Evolutionary conservation across 805 yeast species (phyloP).

Genomic region (Suhomyces prunicola): DNA sequence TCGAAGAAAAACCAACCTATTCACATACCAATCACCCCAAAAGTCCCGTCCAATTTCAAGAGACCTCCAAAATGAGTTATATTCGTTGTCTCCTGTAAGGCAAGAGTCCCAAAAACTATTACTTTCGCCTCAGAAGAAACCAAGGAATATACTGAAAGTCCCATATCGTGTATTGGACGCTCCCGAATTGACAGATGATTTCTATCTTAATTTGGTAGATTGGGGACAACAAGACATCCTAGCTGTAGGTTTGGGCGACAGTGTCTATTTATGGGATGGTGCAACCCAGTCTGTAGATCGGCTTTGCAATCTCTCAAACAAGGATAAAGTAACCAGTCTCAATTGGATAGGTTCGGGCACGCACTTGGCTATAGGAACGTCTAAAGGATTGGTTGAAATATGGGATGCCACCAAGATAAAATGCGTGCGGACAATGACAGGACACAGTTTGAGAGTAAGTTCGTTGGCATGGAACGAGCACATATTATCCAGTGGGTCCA

Average conservation of each 20-base stretch:
- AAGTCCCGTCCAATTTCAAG: constrained; percentile 60
- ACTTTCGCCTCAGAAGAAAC: constrained; percentile 76
- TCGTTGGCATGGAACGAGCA: constrained; percentile 95
- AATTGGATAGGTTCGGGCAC: constrained; percentile 95
- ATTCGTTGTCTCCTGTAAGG: constrained; percentile 82
- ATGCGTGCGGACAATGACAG: constrained; percentile 88
- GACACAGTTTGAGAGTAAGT: constrained; percentile 81
- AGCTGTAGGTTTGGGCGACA: constrained; percentile 86
- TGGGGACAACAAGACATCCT: constrained; percentile 91
- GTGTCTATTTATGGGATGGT: constrained; percentile 91
- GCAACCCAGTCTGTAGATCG: constrained; percentile 77
- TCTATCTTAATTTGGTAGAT: constrained; percentile 85
- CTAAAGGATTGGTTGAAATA: constrained; percentile 82
- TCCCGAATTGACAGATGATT: constrained; percentile 91
- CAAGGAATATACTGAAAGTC: constrained; percentile 74
- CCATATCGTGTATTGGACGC: constrained; percentile 95
- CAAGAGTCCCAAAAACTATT: constrained; percentile 80
- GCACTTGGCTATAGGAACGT: constrained; percentile 90
- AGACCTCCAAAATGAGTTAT: constrained; percentile 69
- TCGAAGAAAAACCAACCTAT: constrained; percentile 52
- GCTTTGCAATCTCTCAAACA: constrained; percentile 62
- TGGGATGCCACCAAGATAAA: constrained; percentile 87
- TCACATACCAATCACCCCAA: constrained; percentile 72
- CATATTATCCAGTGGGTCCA: constrained; percentile 78
- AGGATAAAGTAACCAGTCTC: constrained; percentile 75